Evolutionary conservation across 2,329 filamentous ascomycete species (phyloP).

Genomic region (Emergomyces orientalis): DNA sequence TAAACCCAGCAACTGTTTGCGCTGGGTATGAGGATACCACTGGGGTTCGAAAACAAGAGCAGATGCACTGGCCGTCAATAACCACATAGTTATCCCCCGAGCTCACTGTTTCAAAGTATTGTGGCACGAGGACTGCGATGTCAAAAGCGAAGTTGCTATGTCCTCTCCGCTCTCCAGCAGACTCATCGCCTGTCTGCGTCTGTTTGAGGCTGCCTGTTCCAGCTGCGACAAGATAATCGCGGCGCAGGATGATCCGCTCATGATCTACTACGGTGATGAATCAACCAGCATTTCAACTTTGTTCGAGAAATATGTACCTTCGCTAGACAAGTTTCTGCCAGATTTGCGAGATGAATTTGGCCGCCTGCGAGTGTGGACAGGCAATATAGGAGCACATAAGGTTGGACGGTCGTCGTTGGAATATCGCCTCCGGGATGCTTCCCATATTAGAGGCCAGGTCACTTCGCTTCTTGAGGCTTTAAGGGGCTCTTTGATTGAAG

Average conservation of each 20-base stretch:
- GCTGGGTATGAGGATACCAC: neutral
- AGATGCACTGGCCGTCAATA: neutral
- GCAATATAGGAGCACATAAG: conserved; percentile 13
- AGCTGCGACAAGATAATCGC: neutral
- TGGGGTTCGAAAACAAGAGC: neutral
- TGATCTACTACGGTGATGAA: neutral
- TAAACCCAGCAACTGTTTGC: neutral
- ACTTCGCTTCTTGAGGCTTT: conserved; percentile 6
- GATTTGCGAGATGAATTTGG: conserved; percentile 12
- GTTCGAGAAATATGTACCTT: neutral
- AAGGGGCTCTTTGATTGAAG: neutral
- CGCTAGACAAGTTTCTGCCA: conserved; percentile 2
- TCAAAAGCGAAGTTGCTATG: neutral
- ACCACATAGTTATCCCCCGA: neutral
- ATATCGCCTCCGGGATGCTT: conserved; percentile 14
- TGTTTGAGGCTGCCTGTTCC: neutral
- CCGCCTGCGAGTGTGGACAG: conserved; percentile 13
- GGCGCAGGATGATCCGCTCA: neutral
- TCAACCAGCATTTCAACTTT: neutral
- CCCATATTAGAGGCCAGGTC: neutral
- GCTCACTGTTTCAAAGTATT: neutral
- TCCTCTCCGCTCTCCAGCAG: neutral
- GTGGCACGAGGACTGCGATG: neutral
- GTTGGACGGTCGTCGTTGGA: conserved; percentile 11
- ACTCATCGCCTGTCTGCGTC: neutral